phyloP scores from a whole-genome alignment of 2,329 filamentous ascomycete genomes.

The Stemphylium beticola region DNA sequence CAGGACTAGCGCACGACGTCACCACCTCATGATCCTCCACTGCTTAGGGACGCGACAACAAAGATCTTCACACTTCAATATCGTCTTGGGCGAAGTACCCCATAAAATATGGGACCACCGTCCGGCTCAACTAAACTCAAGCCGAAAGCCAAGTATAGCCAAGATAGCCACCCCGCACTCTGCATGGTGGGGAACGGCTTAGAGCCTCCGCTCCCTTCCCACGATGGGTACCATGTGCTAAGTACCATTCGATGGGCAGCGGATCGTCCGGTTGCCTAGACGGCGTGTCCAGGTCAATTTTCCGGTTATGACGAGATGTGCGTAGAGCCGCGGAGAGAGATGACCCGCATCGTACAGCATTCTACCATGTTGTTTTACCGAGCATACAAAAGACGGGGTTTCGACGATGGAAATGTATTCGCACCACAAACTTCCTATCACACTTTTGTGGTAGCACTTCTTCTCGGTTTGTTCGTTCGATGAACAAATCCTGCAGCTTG shows the following conservation, averaged over 20 bases:
- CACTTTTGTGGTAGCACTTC: background rate
- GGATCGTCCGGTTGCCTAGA: constrained; percentile 14
- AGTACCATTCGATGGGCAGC: constrained; percentile 3
- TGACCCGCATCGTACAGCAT: constrained; percentile 1
- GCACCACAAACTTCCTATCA: background rate
- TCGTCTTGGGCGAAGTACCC: background rate
- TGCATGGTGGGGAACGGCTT: constrained; percentile 23
- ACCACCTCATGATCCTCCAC: background rate
- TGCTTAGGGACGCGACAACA: background rate
- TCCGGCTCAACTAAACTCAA: constrained; percentile 1
- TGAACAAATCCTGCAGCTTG: background rate
- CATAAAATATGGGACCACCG: background rate
- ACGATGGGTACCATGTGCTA: background rate
- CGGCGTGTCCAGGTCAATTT: constrained; percentile 8
- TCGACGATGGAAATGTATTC: background rate
- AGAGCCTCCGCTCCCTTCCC: constrained; percentile 19
- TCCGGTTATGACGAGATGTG: constrained; percentile 9
- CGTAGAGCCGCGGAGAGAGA: constrained; percentile 7
- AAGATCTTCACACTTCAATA: constrained; percentile 2
- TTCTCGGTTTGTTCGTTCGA: constrained; percentile 7
- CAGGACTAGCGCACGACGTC: constrained; percentile 6
- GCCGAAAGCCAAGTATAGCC: constrained; percentile 17
- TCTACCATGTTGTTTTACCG: background rate
- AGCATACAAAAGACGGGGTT: constrained; percentile 8
- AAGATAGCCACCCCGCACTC: constrained; percentile 32